A percentile compares a stretch with the other conserved stretches of the same genome.
Conservation (phyloP, 495 filamentous ascomycete genomes). For the Pseudomonodictys pantanalensis region DNA sequence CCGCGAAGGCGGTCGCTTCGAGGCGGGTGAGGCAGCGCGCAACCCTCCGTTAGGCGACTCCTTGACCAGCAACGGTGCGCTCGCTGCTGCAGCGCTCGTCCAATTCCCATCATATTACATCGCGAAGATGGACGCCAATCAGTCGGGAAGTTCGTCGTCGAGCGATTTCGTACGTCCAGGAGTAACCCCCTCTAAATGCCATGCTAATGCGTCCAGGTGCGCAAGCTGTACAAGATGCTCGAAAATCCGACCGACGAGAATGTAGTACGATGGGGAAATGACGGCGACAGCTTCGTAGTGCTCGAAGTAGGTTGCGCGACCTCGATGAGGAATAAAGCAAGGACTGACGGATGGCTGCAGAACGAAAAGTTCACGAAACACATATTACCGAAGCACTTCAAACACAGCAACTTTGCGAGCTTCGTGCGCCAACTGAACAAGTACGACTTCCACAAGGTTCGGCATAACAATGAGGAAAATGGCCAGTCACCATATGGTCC, state of each 20-base stretch:
- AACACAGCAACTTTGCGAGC: slow-evolving; percentile 98
- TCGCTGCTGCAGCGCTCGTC: no score
- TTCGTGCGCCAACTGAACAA: slow-evolving; percentile 99
- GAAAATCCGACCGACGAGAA: slow-evolving; percentile 90
- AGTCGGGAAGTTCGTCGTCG: slow-evolving; percentile 47
- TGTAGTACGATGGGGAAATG: slow-evolving; percentile 93
- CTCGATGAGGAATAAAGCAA: background rate
- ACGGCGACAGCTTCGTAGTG: slow-evolving; percentile 94
- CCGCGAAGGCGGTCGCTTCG: background rate
- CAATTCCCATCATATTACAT: no score
- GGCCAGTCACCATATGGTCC: slow-evolving; percentile 87
- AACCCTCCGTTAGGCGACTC: background rate
- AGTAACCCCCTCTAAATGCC: slow-evolving; percentile 19
- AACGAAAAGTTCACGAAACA: slow-evolving; percentile 98
- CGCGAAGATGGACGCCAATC: slow-evolving; percentile 35
- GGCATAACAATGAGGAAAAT: slow-evolving; percentile 92
- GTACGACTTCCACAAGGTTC: slow-evolving; percentile 99
- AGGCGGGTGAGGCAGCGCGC: background rate
- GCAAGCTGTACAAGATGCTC: slow-evolving; percentile 99
- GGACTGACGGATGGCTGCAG: slow-evolving; percentile 47
- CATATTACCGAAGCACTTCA: slow-evolving; percentile 97
- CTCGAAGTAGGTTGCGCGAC: slow-evolving; percentile 66
- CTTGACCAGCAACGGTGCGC: no score
- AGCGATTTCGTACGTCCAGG: slow-evolving; percentile 70
- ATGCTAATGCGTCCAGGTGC: slow-evolving; percentile 61